Base-by-base conservation (phyloP, 768 basidiomycete species). In the Gloeostereum incarnatum region DNA sequence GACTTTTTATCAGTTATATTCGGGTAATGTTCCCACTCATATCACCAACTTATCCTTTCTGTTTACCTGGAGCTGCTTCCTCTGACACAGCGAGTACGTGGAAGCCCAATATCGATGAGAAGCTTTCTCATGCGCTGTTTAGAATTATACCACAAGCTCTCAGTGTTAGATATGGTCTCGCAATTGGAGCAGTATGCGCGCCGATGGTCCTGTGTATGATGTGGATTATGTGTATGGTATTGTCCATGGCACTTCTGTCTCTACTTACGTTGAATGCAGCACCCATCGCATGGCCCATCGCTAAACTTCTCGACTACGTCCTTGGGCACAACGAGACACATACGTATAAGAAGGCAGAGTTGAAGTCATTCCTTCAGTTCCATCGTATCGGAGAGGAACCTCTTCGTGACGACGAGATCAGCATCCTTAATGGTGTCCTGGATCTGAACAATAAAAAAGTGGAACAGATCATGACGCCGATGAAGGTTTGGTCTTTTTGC, bases 331-430 rank as follows among this genome's bases (percentile, higher is more conserved):
- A 81, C 47, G 85, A 87, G 46, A 65, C 64, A 0, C 67, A 75
- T 29, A 85, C 81, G 0, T 90, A 90, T 62, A 88, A 87, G 50
- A 89, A 89, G 55, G 84, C 83, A 0, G 78, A 82, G 42, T 66
- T 84, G 27, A 81, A 81, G 46, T 81, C 80, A 0, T 88, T 90
- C 60, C 66, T 89, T 9, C 78, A 81, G 38, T 86, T 88, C 53
- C 83, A 88, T 49, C 73, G 82, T 19, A 75, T 70, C 0, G 85
- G 83, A 5, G 75, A 83, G 47, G 85, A 88, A 42, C 79, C 81
- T 0, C 66, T 89, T 1, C 67, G 84, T 3, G 86, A 88, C 50
- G 86, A 88, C 38, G 86, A 89, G 51, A 85, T 89, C 26, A 69
- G 73, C 41, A 89, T 89, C 32, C 60, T 89, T 33, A 87, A 85